Evolutionary conservation across 345 rosid genomes (phyloP).

Genomic region (Zanthoxylum bungeanum): DNA sequence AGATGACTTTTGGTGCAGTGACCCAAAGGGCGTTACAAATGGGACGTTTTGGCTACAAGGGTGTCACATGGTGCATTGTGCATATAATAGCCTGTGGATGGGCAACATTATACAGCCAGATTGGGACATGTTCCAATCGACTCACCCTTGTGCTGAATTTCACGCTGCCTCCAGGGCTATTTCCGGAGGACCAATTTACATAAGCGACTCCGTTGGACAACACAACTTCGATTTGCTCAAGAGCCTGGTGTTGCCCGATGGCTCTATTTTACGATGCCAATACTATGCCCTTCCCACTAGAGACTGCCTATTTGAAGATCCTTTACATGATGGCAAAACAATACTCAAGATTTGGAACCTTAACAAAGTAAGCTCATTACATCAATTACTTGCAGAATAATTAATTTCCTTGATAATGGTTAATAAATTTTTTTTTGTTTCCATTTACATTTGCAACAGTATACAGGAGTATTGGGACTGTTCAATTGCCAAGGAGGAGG

Average conservation of each 20-base stretch:
- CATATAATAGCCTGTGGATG: slow-evolving; percentile 68
- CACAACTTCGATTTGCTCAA: slow-evolving; percentile 48
- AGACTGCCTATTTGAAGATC: slow-evolving; percentile 52
- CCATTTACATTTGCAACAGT: slow-evolving; percentile 23
- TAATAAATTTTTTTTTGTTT: background rate
- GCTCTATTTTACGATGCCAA: slow-evolving; percentile 50
- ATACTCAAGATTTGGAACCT: slow-evolving; percentile 69
- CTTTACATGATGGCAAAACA: slow-evolving; percentile 59
- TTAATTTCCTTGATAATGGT: background rate
- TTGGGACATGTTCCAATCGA: slow-evolving; percentile 76
- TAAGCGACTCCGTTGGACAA: slow-evolving; percentile 48
- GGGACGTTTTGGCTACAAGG: slow-evolving; percentile 70
- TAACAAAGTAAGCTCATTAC: slow-evolving; percentile 36
- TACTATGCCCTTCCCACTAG: slow-evolving; percentile 52
- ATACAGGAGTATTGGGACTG: slow-evolving; percentile 48
- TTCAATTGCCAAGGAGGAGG: slow-evolving; percentile 75
- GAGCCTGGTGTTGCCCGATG: slow-evolving; percentile 46
- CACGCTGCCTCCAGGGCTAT: slow-evolving; percentile 62
- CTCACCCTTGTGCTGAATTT: slow-evolving; percentile 58
- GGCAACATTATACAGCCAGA: slow-evolving; percentile 66
- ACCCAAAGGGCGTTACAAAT: slow-evolving; percentile 53
- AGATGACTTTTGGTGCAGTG: slow-evolving; percentile 64
- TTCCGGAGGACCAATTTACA: slow-evolving; percentile 59
- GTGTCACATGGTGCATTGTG: slow-evolving; percentile 68
- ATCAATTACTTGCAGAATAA: background rate